Evolutionary conservation across 179 eudicot genomes (phyloP), one percentile per base, ranked within the genome.

Genomic region (Amaranthus tricolor): DNA sequence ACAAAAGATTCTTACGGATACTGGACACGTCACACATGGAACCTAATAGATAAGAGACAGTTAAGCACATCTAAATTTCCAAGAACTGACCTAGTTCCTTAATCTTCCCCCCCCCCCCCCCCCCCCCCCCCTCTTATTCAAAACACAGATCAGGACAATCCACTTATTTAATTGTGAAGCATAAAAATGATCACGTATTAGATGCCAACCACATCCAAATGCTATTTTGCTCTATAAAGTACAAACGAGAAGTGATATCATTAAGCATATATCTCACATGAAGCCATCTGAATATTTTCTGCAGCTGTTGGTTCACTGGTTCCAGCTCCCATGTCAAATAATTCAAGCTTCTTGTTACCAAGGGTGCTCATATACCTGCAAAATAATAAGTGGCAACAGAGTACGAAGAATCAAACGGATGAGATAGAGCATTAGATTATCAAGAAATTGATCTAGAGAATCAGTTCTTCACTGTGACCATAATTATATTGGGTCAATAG

Each of bases 301-400:
- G 93, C 97, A 76, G 91, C 98, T 59, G 84, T 85, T 47, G 97
- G 97, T 66, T 91, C 99, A 83, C 93, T 89, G 74, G 85, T 78
- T 79, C 98, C 97, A 21, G 89, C 91, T 74, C 98, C 99, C 89
- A 81, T 84, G 75, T 95, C 99, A 77, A 93, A 93, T 64, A 95
- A 89, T 84, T 95, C 99, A 75, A 87, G 89, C 83, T 87, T 95
- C 81, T 95, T 95, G 80, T 91, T 91, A 49, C 92, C 97, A 82
- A 91, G 92, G 81, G 85, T 89, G 84, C 96, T 95, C 92, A 87
- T 82, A 82, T 93, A 90, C 81, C 99, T 95, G 85, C 69, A 86
- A 66, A 50, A 76, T 48, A 61, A 57, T 48, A 61, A 57, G 68
- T 55, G 83, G 48, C 72, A 40, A 71, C 15, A 20, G 45, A 66